Conservation (phyloP, 768 basidiomycete species). For the Lentinula sp. region DNA sequence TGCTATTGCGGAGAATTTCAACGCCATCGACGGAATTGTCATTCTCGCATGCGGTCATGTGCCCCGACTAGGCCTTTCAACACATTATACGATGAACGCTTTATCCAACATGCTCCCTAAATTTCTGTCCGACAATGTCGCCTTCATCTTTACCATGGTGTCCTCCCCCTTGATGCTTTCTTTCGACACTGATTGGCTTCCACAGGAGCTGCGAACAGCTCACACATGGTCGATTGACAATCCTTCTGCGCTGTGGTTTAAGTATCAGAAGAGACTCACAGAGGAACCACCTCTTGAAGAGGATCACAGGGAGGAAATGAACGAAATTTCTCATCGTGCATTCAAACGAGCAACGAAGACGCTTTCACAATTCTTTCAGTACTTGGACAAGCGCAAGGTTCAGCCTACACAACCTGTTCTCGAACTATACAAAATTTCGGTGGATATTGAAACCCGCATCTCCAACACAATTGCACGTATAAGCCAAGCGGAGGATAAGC, state of each 20-base stretch:
- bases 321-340: background rate
- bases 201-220: constrained; percentile 8
- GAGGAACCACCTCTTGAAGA: background rate
- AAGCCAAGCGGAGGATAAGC: constrained; percentile 9
- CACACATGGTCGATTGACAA: constrained; percentile 10
- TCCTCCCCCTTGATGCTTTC: constrained; percentile 11
- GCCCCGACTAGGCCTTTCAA: constrained; percentile 14
- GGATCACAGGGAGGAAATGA: background rate
- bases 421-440: constrained; percentile 6
- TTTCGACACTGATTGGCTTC: constrained; percentile 13
- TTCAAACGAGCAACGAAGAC: constrained; percentile 6
- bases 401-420: constrained; percentile 11
- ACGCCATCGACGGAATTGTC: constrained; percentile 17
- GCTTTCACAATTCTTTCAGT: constrained; percentile 9
- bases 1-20: constrained; percentile 13
- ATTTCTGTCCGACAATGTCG: constrained; percentile 18
- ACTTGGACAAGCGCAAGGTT: constrained; percentile 10
- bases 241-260: constrained; percentile 9
- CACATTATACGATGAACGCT: constrained; percentile 17
- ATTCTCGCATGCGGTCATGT: constrained; percentile 18
- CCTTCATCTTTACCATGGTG: constrained; percentile 17
- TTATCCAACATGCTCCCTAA: constrained; percentile 19
- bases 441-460: constrained; percentile 12
- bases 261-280: background rate
- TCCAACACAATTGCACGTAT: constrained; percentile 8